Conservation (phyloP, 2,329 filamentous ascomycete genomes). For the Penicillium sp. region DNA sequence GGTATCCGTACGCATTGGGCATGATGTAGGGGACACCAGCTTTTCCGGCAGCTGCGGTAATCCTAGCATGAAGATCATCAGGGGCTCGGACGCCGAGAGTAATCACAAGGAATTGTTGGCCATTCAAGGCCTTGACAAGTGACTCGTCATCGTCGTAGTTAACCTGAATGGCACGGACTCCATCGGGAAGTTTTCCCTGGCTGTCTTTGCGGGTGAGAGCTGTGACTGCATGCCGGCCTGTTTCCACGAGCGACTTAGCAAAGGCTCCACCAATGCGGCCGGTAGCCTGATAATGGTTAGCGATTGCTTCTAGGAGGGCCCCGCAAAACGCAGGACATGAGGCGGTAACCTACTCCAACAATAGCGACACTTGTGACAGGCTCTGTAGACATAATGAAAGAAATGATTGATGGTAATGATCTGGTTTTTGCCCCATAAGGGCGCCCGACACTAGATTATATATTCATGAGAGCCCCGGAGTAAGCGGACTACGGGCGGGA, state of each 20-base stretch:
- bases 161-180: conserved; percentile 42
- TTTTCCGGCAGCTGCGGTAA: conserved; percentile 54
- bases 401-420: background rate
- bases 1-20: conserved; percentile 47
- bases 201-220: conserved; percentile 48
- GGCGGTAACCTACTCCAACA: conserved; percentile 30
- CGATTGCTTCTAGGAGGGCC: background rate
- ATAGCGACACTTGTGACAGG: conserved; percentile 34
- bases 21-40: conserved; percentile 55
- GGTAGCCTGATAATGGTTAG: conserved; percentile 26
- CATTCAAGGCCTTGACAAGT: conserved; percentile 49
- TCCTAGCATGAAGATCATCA: conserved; percentile 43
- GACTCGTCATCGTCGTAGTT: conserved; percentile 48
- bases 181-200: conserved; percentile 39
- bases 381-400: conserved; percentile 6
- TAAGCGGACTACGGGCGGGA: background rate
- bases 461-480: background rate
- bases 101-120: conserved; percentile 56
- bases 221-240: conserved; percentile 51
- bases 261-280: conserved; percentile 32
- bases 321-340: background rate
- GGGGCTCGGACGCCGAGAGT: conserved; percentile 46
- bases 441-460: background rate
- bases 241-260: conserved; percentile 40
- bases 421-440: too few relatives aligned